Percentiles rank a stretch among this genome's conserved stretches.
phyloP scores from a whole-genome alignment of 2,329 filamentous ascomycete genomes.

The Zasmidium angulare region DNA sequence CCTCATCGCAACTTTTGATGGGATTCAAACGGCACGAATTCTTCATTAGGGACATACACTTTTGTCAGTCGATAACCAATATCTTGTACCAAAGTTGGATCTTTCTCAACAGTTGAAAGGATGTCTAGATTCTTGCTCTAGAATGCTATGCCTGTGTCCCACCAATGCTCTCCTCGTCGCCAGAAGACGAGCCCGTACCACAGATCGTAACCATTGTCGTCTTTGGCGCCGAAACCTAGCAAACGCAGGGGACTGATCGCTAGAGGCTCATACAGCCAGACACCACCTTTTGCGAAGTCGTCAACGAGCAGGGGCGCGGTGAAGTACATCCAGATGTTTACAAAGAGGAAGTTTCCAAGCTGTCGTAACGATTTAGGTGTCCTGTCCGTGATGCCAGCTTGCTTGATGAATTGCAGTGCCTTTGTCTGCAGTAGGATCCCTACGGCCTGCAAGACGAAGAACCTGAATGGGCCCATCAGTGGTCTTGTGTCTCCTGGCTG shows the following conservation, averaged over 20 bases:
- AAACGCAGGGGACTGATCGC: constrained; percentile 70
- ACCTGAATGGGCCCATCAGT: constrained; percentile 54
- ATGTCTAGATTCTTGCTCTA: constrained; percentile 17
- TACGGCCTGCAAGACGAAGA: constrained; percentile 70
- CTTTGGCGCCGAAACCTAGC: constrained; percentile 61
- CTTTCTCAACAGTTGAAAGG: no score
- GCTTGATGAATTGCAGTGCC: constrained; percentile 38
- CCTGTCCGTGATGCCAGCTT: constrained; percentile 31
- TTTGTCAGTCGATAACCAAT: no score
- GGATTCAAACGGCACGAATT: no score
- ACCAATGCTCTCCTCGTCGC: constrained; percentile 65
- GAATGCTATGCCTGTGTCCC: constrained; percentile 54
- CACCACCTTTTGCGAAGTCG: constrained; percentile 70
- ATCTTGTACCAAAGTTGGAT: no score
- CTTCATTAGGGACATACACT: no score
- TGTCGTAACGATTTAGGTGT: constrained; percentile 52
- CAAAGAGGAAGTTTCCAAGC: constrained; percentile 61
- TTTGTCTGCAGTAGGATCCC: constrained; percentile 64
- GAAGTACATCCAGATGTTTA: constrained; percentile 65
- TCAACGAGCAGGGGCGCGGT: constrained; percentile 69
- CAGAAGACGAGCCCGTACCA: constrained; percentile 55
- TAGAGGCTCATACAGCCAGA: constrained; percentile 83
- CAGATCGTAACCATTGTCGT: constrained; percentile 70
- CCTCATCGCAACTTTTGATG: no score
- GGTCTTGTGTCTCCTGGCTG: constrained; percentile 62